Base-by-base conservation (phyloP, 768 basidiomycete species). In the Boletus speciosus region DNA sequence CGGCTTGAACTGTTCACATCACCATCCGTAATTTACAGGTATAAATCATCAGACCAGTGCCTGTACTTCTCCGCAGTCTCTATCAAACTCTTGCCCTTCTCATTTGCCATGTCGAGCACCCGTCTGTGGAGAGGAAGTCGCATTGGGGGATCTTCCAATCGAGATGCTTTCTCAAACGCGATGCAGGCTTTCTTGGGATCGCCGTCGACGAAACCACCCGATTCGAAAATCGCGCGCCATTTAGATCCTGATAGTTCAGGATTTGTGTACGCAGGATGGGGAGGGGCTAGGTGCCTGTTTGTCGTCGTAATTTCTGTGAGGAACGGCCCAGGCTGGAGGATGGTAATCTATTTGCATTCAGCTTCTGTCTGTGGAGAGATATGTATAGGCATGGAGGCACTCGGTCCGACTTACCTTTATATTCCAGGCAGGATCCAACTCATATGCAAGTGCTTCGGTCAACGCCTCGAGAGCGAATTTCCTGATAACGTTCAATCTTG, bases 401-500 rank as follows among this genome's bases (percentile, higher is more conserved):
- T 27, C 5, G 25, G 15, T 6, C 5, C 2, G 1, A 5, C 42
- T 39, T 32, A 64, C 62, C 35, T 64, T 64, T 58, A 64, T 56
- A 49, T 57, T 59, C 66, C 56, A 69, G 1, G 44, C 55, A 29
- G 23, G 29, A 29, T 29, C 10, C 21, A 59, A 35, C 34, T 59
- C 58, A 12, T 7, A 11, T 10, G 32, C 57, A 21, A 59, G 57
- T 5, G 63, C 50, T 50, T 71, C 66, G 2, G 61, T 62, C 16
- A 73, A 49, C 3, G 50, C 71, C 48, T 73, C 70, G 5, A 71
- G 21, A 6, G 69, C 73, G 7, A 35, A 55, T 49, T 65, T 59
- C 31, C 60, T 65, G 27, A 42, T 25, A 4, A 25, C 3, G 25
- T 25, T 27, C 1, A 35, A 32, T 6, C 11, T 27, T 34, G 38